Evolutionary conservation across 306 rosid species (phyloP).

Genomic region (Medicago arabica): DNA sequence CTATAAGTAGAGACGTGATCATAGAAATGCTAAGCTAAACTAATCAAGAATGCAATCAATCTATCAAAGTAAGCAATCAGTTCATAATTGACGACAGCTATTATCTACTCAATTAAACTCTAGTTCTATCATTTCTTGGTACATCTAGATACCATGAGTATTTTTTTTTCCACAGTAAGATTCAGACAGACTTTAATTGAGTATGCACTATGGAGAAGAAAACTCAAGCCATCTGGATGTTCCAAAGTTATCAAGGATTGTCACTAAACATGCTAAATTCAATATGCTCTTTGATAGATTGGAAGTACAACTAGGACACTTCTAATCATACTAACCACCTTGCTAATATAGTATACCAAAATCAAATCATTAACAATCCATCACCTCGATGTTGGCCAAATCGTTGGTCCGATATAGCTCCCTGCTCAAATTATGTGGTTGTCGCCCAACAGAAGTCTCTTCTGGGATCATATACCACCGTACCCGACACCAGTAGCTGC

Average conservation of each 20-base stretch:
- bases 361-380: conserved; percentile 30
- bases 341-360: not conserved
- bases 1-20: conserved; percentile 9
- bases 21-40: conserved; percentile 14
- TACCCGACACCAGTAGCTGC: conserved; percentile 72
- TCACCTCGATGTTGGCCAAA: conserved; percentile 85
- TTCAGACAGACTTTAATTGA: not conserved
- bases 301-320: conserved; percentile 24
- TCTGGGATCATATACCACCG: conserved; percentile 91
- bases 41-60: conserved; percentile 18
- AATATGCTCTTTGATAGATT: not conserved
- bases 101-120: conserved; percentile 28
- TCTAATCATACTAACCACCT: conserved; percentile 22
- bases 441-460: conserved; percentile 89
- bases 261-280: conserved; percentile 28
- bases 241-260: conserved; percentile 4
- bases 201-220: not conserved
- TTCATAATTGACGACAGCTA: conserved; percentile 10
- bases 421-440: conserved; percentile 84
- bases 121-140: not conserved
- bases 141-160: conserved; percentile 13
- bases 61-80: conserved; percentile 24
- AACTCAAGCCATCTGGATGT: conserved; percentile 9
- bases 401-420: conserved; percentile 89
- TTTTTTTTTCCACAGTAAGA: conserved; percentile 11